Conservation (phyloP, 2,329 filamentous ascomycete species). For the Colletotrichum sidae region DNA sequence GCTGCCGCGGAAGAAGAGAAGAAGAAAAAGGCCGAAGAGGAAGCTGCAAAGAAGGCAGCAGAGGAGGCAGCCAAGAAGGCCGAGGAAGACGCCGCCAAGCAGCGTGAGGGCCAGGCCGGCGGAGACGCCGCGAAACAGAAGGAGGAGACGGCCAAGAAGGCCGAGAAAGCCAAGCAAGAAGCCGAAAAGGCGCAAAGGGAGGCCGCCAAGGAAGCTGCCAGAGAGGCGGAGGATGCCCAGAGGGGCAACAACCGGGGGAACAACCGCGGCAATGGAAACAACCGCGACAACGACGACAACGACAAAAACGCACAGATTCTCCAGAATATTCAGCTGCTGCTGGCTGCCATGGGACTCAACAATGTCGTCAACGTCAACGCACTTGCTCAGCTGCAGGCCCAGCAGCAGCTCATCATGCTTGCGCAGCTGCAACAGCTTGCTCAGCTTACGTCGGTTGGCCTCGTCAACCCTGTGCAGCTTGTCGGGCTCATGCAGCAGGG, state of each 20-base stretch:
- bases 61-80: conserved; percentile 22
- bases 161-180: conserved; percentile 4
- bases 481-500: conserved; percentile 41
- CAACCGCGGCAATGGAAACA: conserved; percentile 44
- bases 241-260: conserved; percentile 36
- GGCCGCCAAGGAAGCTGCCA: conserved; percentile 29
- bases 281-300: conserved; percentile 38
- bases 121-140: conserved; percentile 15
- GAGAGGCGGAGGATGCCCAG: conserved; percentile 29
- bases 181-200: conserved; percentile 2
- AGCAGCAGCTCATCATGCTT: conserved; percentile 43
- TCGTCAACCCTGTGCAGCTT: conserved; percentile 41
- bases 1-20: conserved; percentile 31
- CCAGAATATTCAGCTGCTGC: conserved; percentile 40
- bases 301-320: conserved; percentile 36
- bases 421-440: conserved; percentile 44
- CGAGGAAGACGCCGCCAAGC: conserved; percentile 27
- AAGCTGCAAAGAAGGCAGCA: conserved; percentile 19
- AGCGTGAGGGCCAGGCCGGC: neutral
- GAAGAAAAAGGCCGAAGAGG: conserved; percentile 34
- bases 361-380: conserved; percentile 42
- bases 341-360: conserved; percentile 45
- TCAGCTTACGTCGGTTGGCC: conserved; percentile 41
- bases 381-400: conserved; percentile 44
- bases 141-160: conserved; percentile 8